These are phyloP conservation scores for Helichrysum umbraculigerum DNA, from an alignment of 129 eudicot species.

Conservation along the genomic window DNA sequence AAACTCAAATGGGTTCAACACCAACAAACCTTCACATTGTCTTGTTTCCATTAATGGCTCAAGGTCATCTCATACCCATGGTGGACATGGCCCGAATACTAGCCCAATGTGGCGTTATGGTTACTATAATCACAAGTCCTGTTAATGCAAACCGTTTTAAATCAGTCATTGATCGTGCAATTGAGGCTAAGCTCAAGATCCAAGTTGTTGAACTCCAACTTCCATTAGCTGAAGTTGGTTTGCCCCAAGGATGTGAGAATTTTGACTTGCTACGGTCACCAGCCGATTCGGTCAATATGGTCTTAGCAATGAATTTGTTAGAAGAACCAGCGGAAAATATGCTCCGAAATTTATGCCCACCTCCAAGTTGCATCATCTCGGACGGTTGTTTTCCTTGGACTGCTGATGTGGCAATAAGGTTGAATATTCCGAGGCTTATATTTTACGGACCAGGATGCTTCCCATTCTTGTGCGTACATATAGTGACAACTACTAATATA, in stretches of 20 bases:
- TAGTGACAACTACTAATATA: constrained; percentile 20
- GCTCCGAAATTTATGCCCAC: constrained; percentile 21
- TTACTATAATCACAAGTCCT: constrained; percentile 46
- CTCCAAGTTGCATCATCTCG: constrained; percentile 55
- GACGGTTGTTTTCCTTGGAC: constrained; percentile 55
- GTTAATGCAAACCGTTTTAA: constrained; percentile 41
- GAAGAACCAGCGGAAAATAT: constrained; percentile 37
- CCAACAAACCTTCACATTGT: constrained; percentile 44
- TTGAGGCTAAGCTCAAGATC: constrained; percentile 35
- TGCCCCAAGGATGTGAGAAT: constrained; percentile 50
- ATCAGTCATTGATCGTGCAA: constrained; percentile 32
- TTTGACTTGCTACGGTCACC: constrained; percentile 42
- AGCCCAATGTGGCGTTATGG: constrained; percentile 39
- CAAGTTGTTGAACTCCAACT: constrained; percentile 39
- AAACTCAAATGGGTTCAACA: constrained; percentile 20
- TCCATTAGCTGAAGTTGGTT: constrained; percentile 44
- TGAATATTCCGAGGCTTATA: constrained; percentile 55
- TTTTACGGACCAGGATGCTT: constrained; percentile 70
- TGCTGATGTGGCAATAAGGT: constrained; percentile 34
- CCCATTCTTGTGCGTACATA: constrained; percentile 40
- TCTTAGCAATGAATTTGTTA: constrained; percentile 34
- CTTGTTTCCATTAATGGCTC: constrained; percentile 51
- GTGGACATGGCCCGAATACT: constrained; percentile 47
- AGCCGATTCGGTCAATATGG: constrained; percentile 19
- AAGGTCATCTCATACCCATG: constrained; percentile 55